Evolutionary conservation across 2,329 filamentous ascomycete species (phyloP), one percentile per base, ranked within the genome.

Genomic region (Hawksworthiomyces lignivorus): DNA sequence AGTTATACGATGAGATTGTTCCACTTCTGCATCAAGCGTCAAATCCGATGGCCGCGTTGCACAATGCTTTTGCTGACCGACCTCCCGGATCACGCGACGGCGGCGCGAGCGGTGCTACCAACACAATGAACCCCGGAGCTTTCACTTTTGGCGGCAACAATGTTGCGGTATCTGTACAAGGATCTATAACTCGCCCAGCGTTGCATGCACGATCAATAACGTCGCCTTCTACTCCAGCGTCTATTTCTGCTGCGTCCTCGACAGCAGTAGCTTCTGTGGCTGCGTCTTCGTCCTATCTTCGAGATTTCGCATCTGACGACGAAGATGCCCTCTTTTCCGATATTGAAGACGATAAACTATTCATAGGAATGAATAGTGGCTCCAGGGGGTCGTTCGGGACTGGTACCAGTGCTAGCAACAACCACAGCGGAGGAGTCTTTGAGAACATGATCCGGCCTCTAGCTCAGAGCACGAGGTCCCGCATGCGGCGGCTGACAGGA

Each of bases 1-100:
- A 87, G 56, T 66, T 96, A 1, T 96, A 97, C 61, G 89, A 96
- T 54, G 87, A 95, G 59, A 94, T 92, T 7, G 71, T 92, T 10
- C 90, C 90, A 0, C 94, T 96, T 39, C 66, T 96, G 6, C 84
- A 92, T 53, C 86, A 92, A 56, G 92, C 87, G 56, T 86, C 74
- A 10, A 90, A 80, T 49, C 82, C 83, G 28, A 84, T 78, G 38
- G 76, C 80, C 2, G 84, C 82, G 0, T 92, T 97, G 60, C 87
- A 95, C 52, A 94, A 89, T 54, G 87, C 87, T 5, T 90, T 96
- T 53, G 77, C 81, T 1, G 90, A 96, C 54, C 72, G 82, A 19
- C 73, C 79, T 1, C 73, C 77, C 5, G 64, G 76, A 58, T 73
- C 73, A 11, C 77, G 80, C 17, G 80, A 78, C 12, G 69, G 70